These are phyloP conservation scores for Scedosporium apiospermum DNA, from an alignment of 2,329 filamentous ascomycete species.

Conservation along the genomic window DNA sequence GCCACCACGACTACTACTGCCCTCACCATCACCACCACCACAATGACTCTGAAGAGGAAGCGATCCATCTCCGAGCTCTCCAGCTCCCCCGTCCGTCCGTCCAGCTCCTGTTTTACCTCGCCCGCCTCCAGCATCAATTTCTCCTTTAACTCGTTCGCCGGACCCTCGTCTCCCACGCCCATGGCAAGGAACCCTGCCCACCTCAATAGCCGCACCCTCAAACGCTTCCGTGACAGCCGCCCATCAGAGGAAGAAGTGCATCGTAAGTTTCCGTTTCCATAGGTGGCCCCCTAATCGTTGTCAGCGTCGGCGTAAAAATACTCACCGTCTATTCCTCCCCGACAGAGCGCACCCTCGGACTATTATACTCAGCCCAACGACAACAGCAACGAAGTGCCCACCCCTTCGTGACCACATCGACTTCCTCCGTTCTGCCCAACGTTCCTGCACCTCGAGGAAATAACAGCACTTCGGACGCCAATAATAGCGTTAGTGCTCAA, in stretches of 20 bases:
- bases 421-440: conserved; percentile 12
- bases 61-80: conserved; percentile 48
- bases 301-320: neutral
- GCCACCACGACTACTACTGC: neutral
- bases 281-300: neutral
- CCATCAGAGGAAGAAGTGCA: conserved; percentile 47
- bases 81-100: conserved; percentile 1
- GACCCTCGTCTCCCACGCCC: conserved; percentile 18
- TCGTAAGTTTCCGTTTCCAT: conserved; percentile 33
- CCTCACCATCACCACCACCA: neutral
- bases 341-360: conserved; percentile 45
- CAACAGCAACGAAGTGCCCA: conserved; percentile 15
- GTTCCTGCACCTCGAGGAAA: conserved; percentile 5
- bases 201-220: conserved; percentile 48
- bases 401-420: conserved; percentile 8
- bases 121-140: conserved; percentile 28
- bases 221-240: conserved; percentile 49
- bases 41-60: conserved; percentile 54
- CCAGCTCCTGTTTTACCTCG: neutral
- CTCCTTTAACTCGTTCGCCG: conserved; percentile 29
- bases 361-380: conserved; percentile 49
- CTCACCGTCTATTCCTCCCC: conserved; percentile 10
- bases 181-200: conserved; percentile 19
- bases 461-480: neutral
- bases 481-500: conserved; percentile 21